Evolutionary conservation across 345 rosid genomes (phyloP), one percentile per base, ranked within the genome.

Genomic region (Tarenaya hassleriana): DNA sequence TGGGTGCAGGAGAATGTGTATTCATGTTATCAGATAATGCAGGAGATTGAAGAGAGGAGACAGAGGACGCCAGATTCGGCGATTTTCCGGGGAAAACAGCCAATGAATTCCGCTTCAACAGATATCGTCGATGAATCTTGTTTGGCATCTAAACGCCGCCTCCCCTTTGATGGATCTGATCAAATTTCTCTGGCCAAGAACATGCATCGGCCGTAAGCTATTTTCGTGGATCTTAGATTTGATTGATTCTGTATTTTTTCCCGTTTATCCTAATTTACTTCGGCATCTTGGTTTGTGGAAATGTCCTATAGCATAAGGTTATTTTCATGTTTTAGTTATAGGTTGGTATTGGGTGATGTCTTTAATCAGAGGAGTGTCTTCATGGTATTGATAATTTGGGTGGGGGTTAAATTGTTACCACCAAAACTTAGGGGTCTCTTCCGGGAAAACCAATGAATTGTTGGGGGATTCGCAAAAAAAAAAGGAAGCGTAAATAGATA

Each of bases 11-110:
- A 86, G 39, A 72, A 71, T 41, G 63, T 78, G 52, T 67, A 66
- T 73, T 57, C 57, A 24, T 79, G 88, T 67, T 89, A 77, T 57
- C 34, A 58, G 53, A 51, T 66, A 67, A 78, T 86, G 82, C 70
- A 29, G 51, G 82, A 65, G 73, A 69, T 77, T 49, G 76, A 67
- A 71, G 74, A 61, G 64, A 69, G 59, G 60, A 73, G 70, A 49
- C 37, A 47, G 24, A 77, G 60, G 69, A 83, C 83, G 9, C 66
- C 57, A 7, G 40, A 43, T 14, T 0, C 16, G 12, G 51, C 47
- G 34, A 55, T 52, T 39, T 37, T 51, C 2, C 24, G 52, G 1
- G 19, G 40, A 34, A 32, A 14, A 52, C 39, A 62, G 31, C 50
- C 61, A 8, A 46, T 50, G 14, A 16, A 24, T n/a, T 24, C 5